A percentile compares a stretch with the other conserved stretches of the same genome.
Evolutionary conservation across 2,329 filamentous ascomycete species (phyloP).

Genomic region (Colletotrichum caudatum): DNA sequence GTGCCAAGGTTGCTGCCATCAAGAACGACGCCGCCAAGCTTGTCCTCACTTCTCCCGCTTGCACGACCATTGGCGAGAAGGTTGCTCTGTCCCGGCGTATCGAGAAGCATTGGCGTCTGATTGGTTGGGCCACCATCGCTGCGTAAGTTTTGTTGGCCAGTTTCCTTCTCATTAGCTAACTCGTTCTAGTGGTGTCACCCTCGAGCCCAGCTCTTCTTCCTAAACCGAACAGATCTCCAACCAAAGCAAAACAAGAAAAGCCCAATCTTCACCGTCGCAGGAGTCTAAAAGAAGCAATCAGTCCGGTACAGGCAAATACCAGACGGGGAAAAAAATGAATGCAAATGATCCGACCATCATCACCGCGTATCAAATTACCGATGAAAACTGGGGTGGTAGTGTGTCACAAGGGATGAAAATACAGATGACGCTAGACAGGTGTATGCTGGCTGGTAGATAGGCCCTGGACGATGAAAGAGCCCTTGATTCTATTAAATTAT

Average conservation of each 20-base stretch:
- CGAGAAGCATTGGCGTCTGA: conserved; percentile 98
- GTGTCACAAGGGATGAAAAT: conserved; percentile 21
- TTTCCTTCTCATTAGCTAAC: conserved; percentile 44
- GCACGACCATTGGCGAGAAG: conserved; percentile 98
- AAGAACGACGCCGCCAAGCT: conserved; percentile 98
- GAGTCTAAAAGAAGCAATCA: conserved; percentile 37
- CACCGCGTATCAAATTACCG: conserved; percentile 26
- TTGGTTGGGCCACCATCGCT: conserved; percentile 88
- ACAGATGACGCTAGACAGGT: conserved; percentile 25
- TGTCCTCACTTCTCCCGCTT: conserved; percentile 90
- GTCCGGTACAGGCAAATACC: conserved; percentile 35
- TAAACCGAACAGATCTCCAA: conserved; percentile 47
- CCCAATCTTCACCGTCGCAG: conserved; percentile 38
- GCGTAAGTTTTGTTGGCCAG: conserved; percentile 61
- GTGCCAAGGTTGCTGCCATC: conserved; percentile 96
- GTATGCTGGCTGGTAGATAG: conserved; percentile 39
- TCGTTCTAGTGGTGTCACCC: conserved; percentile 62
- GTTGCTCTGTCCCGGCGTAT: conserved; percentile 96
- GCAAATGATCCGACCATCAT: conserved; percentile 32
- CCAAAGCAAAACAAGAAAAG: conserved; percentile 35
- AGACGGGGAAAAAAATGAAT: conserved; percentile 41
- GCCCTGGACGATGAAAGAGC: conserved; percentile 36
- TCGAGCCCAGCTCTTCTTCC: conserved; percentile 61
- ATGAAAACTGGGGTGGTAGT: conserved; percentile 7
- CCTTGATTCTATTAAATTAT: conserved; percentile 54